These are phyloP conservation scores for Aureobasidium sp. DNA, from an alignment of 2,329 filamentous ascomycete species.

Conservation along the genomic window DNA sequence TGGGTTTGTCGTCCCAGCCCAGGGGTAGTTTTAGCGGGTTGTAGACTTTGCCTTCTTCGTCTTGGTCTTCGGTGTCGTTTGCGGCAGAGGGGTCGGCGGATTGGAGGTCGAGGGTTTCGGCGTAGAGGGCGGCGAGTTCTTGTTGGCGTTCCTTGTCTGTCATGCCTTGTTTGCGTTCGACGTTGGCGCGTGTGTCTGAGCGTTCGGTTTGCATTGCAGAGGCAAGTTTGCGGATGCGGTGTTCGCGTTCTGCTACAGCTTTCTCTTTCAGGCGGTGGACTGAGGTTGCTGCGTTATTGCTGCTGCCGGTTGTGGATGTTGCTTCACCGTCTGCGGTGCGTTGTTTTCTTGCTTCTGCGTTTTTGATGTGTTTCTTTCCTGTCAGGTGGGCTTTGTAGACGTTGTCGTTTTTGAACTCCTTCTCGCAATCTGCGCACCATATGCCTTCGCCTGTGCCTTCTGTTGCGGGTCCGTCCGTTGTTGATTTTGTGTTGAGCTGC, in stretches of 20 bases:
- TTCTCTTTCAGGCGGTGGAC: conserved; percentile 64
- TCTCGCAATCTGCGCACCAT: conserved; percentile 88
- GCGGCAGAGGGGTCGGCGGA: conserved; percentile 29
- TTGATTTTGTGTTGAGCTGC: conserved; percentile 38
- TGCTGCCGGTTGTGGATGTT: conserved; percentile 16
- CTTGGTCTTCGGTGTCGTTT: conserved; percentile 50
- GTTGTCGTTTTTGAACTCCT: conserved; percentile 91
- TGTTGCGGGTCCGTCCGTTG: conserved; percentile 33
- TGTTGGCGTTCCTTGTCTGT: conserved; percentile 91
- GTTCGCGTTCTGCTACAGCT: conserved; percentile 82
- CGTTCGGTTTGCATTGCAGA: conserved; percentile 79
- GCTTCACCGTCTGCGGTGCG: conserved; percentile 21
- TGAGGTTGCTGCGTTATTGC: conserved; percentile 16
- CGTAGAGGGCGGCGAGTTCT: conserved; percentile 80
- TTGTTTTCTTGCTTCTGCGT: conserved; percentile 55
- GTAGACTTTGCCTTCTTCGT: conserved; percentile 74
- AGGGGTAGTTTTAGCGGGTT: conserved; percentile 93
- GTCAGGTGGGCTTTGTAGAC: conserved; percentile 83
- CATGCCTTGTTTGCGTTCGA: conserved; percentile 95
- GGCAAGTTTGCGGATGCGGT: conserved; percentile 69
- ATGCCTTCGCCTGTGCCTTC: conserved; percentile 58
- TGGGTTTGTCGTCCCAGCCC: conserved; percentile 97
- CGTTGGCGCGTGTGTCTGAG: conserved; percentile 82
- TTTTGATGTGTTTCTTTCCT: conserved; percentile 88
- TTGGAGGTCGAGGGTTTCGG: conserved; percentile 35